Percentiles rank a stretch among this genome's conserved stretches.
phyloP scores from a whole-genome alignment of 2,329 filamentous ascomycete species.

The Sphaerostilbella broomeana region DNA sequence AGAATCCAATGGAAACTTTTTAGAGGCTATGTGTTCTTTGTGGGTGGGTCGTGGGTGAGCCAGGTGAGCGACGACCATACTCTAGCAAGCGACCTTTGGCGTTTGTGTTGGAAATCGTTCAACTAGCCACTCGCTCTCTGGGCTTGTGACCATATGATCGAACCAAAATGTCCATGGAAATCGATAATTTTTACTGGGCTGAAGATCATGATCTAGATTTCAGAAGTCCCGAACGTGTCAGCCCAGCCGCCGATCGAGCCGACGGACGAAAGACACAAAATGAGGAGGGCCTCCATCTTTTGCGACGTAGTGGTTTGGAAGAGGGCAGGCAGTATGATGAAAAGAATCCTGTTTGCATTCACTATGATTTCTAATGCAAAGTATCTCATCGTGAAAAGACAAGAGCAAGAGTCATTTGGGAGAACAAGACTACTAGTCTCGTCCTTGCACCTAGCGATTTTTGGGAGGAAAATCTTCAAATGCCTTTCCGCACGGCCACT shows the following conservation, averaged over 20 bases:
- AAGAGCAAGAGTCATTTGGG: not conserved
- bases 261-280: not conserved
- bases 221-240: not conserved
- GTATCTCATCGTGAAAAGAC: not conserved
- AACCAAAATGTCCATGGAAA: not conserved
- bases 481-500: no score
- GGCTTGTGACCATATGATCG: slow-evolving; percentile 1
- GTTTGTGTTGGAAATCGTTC: not conserved
- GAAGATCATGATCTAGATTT: not conserved
- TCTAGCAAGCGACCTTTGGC: not conserved
- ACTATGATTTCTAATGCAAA: not conserved
- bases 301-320: not conserved
- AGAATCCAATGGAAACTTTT: not conserved
- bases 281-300: not conserved
- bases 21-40: not conserved
- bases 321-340: not conserved
- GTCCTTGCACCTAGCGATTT: not conserved
- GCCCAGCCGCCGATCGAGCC: not conserved
- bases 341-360: not conserved
- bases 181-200: not conserved
- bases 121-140: not conserved
- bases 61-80: not conserved
- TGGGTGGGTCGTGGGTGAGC: no score
- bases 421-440: not conserved
- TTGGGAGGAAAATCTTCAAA: not conserved